Conservation (phyloP, 2,329 filamentous ascomycete genomes). For the Ophiostoma sp. region DNA sequence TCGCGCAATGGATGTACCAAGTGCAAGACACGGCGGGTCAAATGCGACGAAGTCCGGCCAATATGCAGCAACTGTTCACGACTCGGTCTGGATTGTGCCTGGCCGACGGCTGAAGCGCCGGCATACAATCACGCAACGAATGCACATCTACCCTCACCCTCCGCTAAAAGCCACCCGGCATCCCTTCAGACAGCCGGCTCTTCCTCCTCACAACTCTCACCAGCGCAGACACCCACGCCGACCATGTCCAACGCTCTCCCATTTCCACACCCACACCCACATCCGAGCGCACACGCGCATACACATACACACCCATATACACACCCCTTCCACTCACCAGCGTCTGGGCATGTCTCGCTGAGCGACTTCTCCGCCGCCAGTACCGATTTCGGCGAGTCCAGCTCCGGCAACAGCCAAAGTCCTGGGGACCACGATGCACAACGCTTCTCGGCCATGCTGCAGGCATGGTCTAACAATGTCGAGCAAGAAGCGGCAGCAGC, state of each 20-base stretch:
- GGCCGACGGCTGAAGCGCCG: conserved; percentile 26
- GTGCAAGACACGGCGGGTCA: conserved; percentile 37
- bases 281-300: neutral
- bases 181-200: neutral
- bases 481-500: neutral
- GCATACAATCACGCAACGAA: neutral
- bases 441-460: conserved; percentile 25
- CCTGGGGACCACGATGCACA: conserved; percentile 10
- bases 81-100: conserved; percentile 32
- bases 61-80: conserved; percentile 34
- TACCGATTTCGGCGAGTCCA: conserved; percentile 18
- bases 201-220: neutral
- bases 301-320: neutral
- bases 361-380: conserved; percentile 7
- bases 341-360: neutral
- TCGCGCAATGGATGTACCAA: conserved; percentile 37
- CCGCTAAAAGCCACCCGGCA: neutral
- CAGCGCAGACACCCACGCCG: neutral
- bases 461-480: conserved; percentile 24
- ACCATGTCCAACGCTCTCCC: neutral
- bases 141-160: neutral
- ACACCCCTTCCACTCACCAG: neutral
- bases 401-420: conserved; percentile 11
- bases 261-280: neutral
- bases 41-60: conserved; percentile 35